Percentiles rank a stretch among this genome's conserved stretches.
Conservation (phyloP, 2,329 filamentous ascomycete genomes). For the Lasiodiplodia theobromae region DNA sequence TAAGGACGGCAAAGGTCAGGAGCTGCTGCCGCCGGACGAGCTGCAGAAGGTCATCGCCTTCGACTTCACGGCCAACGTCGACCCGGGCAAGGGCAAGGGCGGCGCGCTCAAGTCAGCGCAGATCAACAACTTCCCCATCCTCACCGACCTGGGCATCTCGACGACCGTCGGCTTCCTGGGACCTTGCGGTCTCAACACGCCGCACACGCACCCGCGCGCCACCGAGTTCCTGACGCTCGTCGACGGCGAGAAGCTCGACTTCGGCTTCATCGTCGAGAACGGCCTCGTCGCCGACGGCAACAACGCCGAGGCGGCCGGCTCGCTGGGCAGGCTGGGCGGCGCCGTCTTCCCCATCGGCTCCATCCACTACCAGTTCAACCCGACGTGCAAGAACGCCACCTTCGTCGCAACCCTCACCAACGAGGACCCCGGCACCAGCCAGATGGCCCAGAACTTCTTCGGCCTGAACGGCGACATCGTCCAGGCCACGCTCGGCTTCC, state of each 20-base stretch:
- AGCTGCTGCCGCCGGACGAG: constrained; percentile 41
- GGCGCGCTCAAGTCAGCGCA: constrained; percentile 37
- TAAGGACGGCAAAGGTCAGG: constrained; percentile 33
- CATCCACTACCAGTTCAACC: constrained; percentile 60
- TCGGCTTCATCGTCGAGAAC: constrained; percentile 58
- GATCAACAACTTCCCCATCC: constrained; percentile 49
- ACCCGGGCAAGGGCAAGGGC: constrained; percentile 16
- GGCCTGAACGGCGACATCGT: constrained; percentile 46
- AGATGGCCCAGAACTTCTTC: constrained; percentile 55
- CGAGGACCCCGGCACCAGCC: constrained; percentile 53
- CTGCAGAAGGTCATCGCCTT: constrained; percentile 65
- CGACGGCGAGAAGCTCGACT: constrained; percentile 47
- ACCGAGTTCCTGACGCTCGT: constrained; percentile 57
- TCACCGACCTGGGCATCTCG: constrained; percentile 48
- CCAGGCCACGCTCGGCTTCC: constrained; percentile 48
- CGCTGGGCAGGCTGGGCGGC: constrained; percentile 51
- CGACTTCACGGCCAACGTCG: constrained; percentile 53
- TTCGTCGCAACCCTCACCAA: constrained; percentile 54
- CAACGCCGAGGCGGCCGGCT: constrained; percentile 48
- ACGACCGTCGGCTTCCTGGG: constrained; percentile 49
- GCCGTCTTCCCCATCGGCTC: constrained; percentile 56
- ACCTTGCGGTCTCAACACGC: constrained; percentile 57
- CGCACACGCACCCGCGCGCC: constrained; percentile 57
- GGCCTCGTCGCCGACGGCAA: constrained; percentile 44
- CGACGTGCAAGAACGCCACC: constrained; percentile 51